Conservation (phyloP, 2,329 filamentous ascomycete genomes). For the Aspergillus brunneoviolaceus region DNA sequence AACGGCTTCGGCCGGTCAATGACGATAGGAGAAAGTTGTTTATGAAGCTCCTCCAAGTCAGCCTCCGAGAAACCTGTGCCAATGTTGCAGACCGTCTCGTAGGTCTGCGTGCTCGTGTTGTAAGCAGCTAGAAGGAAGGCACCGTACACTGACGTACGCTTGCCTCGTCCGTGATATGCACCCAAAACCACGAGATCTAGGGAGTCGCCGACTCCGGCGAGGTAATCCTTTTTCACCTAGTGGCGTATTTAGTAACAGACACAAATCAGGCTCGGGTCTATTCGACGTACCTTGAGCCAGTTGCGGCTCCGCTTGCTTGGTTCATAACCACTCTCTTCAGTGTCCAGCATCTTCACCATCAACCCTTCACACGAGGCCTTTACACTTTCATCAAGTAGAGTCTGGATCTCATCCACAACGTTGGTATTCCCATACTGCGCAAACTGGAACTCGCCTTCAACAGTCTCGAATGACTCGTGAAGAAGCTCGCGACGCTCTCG, state of each 20-base stretch:
- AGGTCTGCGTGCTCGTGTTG: conserved; percentile 74
- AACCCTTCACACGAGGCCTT: conserved; percentile 95
- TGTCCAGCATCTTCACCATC: conserved; percentile 99
- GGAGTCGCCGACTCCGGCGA: conserved; percentile 88
- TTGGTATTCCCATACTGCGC: conserved; percentile 83
- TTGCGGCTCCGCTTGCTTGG: conserved; percentile 95
- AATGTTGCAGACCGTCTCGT: conserved; percentile 97
- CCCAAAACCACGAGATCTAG: conserved; percentile 94
- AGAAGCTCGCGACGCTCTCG: conserved; percentile 79
- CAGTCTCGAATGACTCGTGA: conserved; percentile 67
- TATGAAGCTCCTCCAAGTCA: conserved; percentile 84
- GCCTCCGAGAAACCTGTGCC: conserved; percentile 95
- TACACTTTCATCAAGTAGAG: conserved; percentile 87
- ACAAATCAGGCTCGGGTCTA: background rate
- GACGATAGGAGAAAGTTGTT: conserved; percentile 69
- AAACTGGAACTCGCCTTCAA: conserved; percentile 89
- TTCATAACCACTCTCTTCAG: conserved; percentile 88
- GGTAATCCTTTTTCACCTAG: conserved; percentile 96
- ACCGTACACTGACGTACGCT: conserved; percentile 92
- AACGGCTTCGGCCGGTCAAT: conserved; percentile 94
- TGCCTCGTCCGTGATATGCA: conserved; percentile 91
- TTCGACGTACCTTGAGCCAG: conserved; percentile 80
- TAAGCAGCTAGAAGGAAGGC: conserved; percentile 95
- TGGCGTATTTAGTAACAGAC: conserved; percentile 8
- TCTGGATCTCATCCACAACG: conserved; percentile 90